Conservation (phyloP, 140 eudicot species). For the Artemisia princeps region DNA sequence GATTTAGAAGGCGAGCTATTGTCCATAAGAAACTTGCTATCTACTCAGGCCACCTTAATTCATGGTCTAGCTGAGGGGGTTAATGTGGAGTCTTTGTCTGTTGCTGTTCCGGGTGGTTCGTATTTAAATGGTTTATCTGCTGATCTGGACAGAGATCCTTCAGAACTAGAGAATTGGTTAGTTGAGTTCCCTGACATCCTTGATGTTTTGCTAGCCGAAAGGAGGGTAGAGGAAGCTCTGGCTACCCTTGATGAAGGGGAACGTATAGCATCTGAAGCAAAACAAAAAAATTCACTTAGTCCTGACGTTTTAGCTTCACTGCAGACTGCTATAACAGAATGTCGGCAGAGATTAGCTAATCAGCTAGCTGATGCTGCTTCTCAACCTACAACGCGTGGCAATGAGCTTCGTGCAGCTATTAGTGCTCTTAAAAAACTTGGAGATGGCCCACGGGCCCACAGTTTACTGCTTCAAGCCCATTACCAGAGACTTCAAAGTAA, state of each 20-base stretch:
- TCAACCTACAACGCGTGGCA: slow-evolving; percentile 92
- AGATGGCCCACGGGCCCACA: slow-evolving; percentile 96
- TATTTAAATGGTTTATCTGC: slow-evolving; percentile 33
- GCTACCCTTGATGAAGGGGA: slow-evolving; percentile 84
- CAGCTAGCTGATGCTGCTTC: slow-evolving; percentile 99
- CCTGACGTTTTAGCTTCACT: slow-evolving; percentile 49
- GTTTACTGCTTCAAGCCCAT: slow-evolving; percentile 79
- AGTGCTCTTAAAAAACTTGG: slow-evolving; percentile 85
- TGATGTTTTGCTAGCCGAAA: slow-evolving; percentile 90
- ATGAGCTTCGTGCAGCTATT: slow-evolving; percentile 91
- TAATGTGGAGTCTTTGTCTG: slow-evolving; percentile 51
- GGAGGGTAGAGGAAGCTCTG: slow-evolving; percentile 92
- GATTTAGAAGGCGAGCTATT: slow-evolving; percentile 96
- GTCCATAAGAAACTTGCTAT: slow-evolving; percentile 87
- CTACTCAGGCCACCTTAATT: slow-evolving; percentile 87
- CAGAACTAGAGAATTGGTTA: slow-evolving; percentile 79
- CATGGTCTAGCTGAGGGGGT: slow-evolving; percentile 95
- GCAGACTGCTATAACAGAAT: slow-evolving; percentile 53
- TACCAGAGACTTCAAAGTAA: slow-evolving; percentile 80
- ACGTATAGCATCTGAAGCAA: slow-evolving; percentile 66
- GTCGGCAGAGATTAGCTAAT: slow-evolving; percentile 83
- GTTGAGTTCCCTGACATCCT: slow-evolving; percentile 84
- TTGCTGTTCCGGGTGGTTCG: slow-evolving; percentile 49
- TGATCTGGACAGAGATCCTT: slow-evolving; percentile 60
- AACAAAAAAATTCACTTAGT: slow-evolving; percentile 45